Base-by-base conservation (phyloP, 371 early-diverging fungal genomes). In the Dinochytrium kinnereticum region DNA sequence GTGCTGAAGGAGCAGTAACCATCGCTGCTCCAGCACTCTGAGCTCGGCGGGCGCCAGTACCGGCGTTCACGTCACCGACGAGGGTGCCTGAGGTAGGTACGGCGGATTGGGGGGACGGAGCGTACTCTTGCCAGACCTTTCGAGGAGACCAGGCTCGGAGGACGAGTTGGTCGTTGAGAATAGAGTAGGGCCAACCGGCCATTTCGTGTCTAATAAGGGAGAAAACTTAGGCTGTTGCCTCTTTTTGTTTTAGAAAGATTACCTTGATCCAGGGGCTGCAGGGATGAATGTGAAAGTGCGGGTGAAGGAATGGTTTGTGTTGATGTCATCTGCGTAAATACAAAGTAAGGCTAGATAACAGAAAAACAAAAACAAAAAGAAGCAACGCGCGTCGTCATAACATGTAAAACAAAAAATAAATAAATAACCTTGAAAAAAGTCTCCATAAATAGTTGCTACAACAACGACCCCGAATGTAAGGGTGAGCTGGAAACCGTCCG, bases 231-330 rank as follows among this genome's bases (percentile, higher is more conserved):
- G n/a, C n/a, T n/a, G n/a, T n/a, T n/a, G n/a, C n/a, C n/a, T n/a
- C n/a, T n/a, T n/a, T n/a, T n/a, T n/a, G n/a, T n/a, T n/a, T n/a
- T 17, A 21, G 64, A 64, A 51, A 17, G 19, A 61, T 82, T 81
- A 88, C 86, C 78, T 72, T 36, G 88, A 83, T 7, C 85, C 87
- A 26, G 84, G 82, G 17, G 75, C 53, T 13, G 88, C 79, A 37
- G 89, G 88, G 24, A 82, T 80, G 55, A 90, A 79, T 15, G 87
- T 64, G 66, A 90, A 87, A 7, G 86, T 81, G 21, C 90, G 85
- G 59, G 87, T 85, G 68, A 86, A 88, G 17, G 87, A 85, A 51
- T 79, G 80, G 36, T 26, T 70, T 21, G 34, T 69, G 36, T 70
- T 59, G 19, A 80, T 78, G 34, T 73, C 59, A 21, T 59, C 76